phyloP scores from a whole-genome alignment of 2,329 filamentous ascomycete genomes.

The Chlorencoelia australis region DNA sequence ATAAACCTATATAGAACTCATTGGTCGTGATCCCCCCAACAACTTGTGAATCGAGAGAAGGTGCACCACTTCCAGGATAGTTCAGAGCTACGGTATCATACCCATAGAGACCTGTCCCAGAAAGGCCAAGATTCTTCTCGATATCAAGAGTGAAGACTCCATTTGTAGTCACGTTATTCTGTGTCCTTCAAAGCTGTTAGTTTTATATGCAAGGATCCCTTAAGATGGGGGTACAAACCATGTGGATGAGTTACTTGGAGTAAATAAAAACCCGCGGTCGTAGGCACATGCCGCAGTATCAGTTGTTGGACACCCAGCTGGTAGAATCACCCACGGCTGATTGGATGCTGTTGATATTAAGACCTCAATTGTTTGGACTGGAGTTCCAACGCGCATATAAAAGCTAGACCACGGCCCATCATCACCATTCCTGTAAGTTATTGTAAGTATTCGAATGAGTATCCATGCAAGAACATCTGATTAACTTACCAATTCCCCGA shows the following conservation, averaged over 20 bases:
- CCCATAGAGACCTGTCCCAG: constrained; percentile 15
- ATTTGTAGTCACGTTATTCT: constrained; percentile 10
- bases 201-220: background rate
- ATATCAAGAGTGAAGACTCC: constrained; percentile 15
- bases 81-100: constrained; percentile 17
- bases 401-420: constrained; percentile 66
- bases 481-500: constrained; percentile 6
- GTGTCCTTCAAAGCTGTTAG: constrained; percentile 9
- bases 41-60: constrained; percentile 15
- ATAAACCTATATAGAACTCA: constrained; percentile 19
- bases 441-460: background rate
- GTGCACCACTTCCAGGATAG: constrained; percentile 7
- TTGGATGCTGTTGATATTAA: constrained; percentile 30
- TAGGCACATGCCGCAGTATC: constrained; percentile 26
- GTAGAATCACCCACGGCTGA: constrained; percentile 18
- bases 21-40: constrained; percentile 25
- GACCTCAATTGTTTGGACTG: constrained; percentile 13
- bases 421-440: constrained; percentile 5
- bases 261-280: constrained; percentile 29
- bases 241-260: constrained; percentile 28
- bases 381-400: constrained; percentile 35
- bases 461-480: no score
- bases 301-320: constrained; percentile 12
- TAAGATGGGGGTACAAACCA: constrained; percentile 21
- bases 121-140: constrained; percentile 11